A percentile compares a stretch with the other conserved stretches of the same genome.
Conservation (phyloP, 257 asterid genomes). For the Vinca minor region DNA sequence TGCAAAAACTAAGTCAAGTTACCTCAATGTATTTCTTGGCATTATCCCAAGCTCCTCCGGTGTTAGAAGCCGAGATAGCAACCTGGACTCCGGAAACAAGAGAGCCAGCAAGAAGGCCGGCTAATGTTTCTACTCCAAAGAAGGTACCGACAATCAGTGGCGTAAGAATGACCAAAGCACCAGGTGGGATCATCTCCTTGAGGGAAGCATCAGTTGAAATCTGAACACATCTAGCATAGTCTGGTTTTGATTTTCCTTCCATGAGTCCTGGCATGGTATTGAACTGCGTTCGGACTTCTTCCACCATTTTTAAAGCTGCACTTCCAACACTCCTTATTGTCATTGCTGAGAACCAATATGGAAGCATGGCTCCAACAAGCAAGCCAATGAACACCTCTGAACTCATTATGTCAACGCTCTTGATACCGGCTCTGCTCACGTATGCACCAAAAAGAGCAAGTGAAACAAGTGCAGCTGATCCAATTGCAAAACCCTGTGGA, state of each 20-base stretch:
- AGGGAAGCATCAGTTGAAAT: constrained; percentile 14
- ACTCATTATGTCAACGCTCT: constrained; percentile 1
- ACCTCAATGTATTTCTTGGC: constrained; percentile 29
- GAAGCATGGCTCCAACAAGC: constrained; percentile 15
- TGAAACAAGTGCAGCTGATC: constrained; percentile 12
- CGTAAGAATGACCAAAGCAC: constrained; percentile 2
- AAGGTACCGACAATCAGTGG: constrained; percentile 7
- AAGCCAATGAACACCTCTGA: constrained; percentile 9
- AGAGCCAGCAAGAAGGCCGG: constrained; percentile 8
- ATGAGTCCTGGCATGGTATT: constrained; percentile 7
- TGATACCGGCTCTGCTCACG: constrained; percentile 13
- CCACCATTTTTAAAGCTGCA: constrained; percentile 13
- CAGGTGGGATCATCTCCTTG: constrained; percentile 11
- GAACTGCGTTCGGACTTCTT: constrained; percentile 10
- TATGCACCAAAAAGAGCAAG: constrained; percentile 15
- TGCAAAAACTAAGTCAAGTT: neutral
- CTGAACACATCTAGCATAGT: constrained; percentile 10
- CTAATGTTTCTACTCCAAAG: constrained; percentile 3
- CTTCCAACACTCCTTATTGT: constrained; percentile 13
- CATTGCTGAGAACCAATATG: constrained; percentile 15
- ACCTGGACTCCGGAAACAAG: constrained; percentile 10
- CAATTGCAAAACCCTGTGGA: constrained; percentile 13
- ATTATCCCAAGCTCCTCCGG: constrained; percentile 23
- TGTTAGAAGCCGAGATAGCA: constrained; percentile 26
- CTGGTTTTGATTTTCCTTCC: constrained; percentile 9